Evolutionary conservation across 148 eudicot genomes (phyloP), one percentile per base, ranked within the genome.

Genomic region (Salicornia ramosissima): DNA sequence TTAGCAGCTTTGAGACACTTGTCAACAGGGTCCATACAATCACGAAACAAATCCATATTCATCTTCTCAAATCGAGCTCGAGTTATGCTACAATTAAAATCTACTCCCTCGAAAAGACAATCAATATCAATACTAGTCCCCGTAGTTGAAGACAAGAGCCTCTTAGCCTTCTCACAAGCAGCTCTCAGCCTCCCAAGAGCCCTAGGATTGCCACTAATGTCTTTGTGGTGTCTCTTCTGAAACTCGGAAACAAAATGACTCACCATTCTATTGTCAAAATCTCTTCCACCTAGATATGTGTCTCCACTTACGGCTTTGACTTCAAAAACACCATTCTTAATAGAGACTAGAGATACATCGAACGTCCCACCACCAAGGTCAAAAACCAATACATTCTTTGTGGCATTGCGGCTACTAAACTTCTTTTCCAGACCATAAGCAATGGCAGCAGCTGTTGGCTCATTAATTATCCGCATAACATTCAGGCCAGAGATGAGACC

Each of bases 361-460:
- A 49, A 49, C 19, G 53, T 49, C 18, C 53, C 53, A 19, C 53
- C 53, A 49, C 53, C 53, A 49, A 55, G 45, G n/a, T n/a, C 45
- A 18, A 61, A 61, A 34, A 61, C 65, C 25, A 61, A 10, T 21
- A 61, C 65, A 61, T 61, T 61, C 28, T 36, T 61, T 1, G 25
- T 7, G 7, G 4, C 43, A 14, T 34, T 39, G 12, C 65, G 6
- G 16, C n/a, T 22, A 36, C 0, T 4, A 7, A 7, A 25, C 43
- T 16, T 33, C 45, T 6, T 61, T 6, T 36, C 45, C n/a, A 61
- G 43, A 21, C 65, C 65, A 36, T 61, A 61, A 0, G 65, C 65
- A 36, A 61, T 36, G 25, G 65, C 65, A 16, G 65, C 65, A 16
- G 65, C 65, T 33, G 65, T 61, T 18, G 65, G 65, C 65, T 61